Percentiles rank a stretch among this genome's conserved stretches.
These are phyloP conservation scores for Sequoia sempervirens DNA, from an alignment of 75 land plant species.

Conservation along the genomic window DNA sequence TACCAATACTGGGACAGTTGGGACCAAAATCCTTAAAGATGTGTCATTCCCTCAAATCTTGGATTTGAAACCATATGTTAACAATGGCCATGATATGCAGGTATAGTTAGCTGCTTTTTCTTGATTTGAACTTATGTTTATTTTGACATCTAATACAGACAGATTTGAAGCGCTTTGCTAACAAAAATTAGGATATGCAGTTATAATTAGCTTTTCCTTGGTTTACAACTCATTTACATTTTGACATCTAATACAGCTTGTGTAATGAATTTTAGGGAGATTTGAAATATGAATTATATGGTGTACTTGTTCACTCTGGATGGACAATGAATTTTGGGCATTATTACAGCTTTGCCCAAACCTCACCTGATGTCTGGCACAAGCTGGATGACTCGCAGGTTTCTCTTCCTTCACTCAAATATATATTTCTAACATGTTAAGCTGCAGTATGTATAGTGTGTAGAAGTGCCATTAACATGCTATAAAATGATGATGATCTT, in stretches of 20 bases:
- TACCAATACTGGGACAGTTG: slow-evolving; percentile 39
- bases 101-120: not conserved
- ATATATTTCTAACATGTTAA: not conserved
- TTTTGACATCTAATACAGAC: not conserved
- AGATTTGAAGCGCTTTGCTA: not conserved
- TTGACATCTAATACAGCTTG: not conserved
- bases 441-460: not conserved
- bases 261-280: slow-evolving; percentile 19
- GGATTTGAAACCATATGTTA: slow-evolving; percentile 57
- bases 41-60: slow-evolving; percentile 58
- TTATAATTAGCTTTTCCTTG: not conserved
- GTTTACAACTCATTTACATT: not conserved
- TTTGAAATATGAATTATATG: slow-evolving; percentile 70
- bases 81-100: slow-evolving; percentile 16
- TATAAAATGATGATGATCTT: not conserved
- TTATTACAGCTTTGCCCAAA: slow-evolving; percentile 59
- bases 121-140: not conserved
- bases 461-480: not conserved
- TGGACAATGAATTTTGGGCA: slow-evolving; percentile 64
- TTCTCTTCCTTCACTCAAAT: not conserved
- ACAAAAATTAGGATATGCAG: not conserved
- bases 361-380: slow-evolving; percentile 60
- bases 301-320: slow-evolving; percentile 69
- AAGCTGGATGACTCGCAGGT: slow-evolving; percentile 68
- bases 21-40: slow-evolving; percentile 62